Evolutionary conservation across 169 alveolate species (phyloP), one percentile per base, ranked within the genome.

Genomic region (Plasmodium inui): DNA sequence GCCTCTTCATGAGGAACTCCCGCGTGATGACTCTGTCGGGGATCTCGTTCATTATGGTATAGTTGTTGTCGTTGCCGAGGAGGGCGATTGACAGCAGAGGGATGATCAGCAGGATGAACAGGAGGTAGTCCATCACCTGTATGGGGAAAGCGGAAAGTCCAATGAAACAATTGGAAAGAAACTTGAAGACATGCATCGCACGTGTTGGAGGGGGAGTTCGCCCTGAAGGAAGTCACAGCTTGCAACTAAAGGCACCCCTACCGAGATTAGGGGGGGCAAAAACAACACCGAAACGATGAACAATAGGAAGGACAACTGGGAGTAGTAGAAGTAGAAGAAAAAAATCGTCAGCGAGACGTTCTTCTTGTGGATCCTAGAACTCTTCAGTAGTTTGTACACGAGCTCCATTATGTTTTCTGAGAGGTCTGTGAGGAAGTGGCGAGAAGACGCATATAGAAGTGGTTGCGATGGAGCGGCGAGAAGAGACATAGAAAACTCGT

Each of bases 231-330:
- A 50, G 61, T 0, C 17, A 0, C 8, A 50, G 4, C 61, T 0
- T 50, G 37, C 17, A 10, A 67, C 0, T 67, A 14, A 0, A 39
- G n/a, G 0, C 4, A 1, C 14, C 37, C 76, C 41, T 85, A 85
- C 93, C 85, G 93, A 85, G 22, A 85, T 85, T 17, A 85, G 67
- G n/a, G 93, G 93, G 12, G 93, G 93, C 12, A 85, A 32, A 37
- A 85, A 85, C 61, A 85, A 74, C 19, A 67, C 41, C 32, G 53
- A 73, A 22, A 85, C 61, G 34, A 74, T 28, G 28, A 85, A 85
- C 26, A 85, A 14, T 28, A 85, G 57, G 61, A 85, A 85, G 44
- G 93, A 85, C 61, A 85, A 28, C 12, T 85, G 67, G 9, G 85
- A 85, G 61, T 85, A 85, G 70, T 73, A 85, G 79, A 85, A 85